Evolutionary conservation across 345 rosid genomes (phyloP).

Genomic region (Moricandia arvensis): DNA sequence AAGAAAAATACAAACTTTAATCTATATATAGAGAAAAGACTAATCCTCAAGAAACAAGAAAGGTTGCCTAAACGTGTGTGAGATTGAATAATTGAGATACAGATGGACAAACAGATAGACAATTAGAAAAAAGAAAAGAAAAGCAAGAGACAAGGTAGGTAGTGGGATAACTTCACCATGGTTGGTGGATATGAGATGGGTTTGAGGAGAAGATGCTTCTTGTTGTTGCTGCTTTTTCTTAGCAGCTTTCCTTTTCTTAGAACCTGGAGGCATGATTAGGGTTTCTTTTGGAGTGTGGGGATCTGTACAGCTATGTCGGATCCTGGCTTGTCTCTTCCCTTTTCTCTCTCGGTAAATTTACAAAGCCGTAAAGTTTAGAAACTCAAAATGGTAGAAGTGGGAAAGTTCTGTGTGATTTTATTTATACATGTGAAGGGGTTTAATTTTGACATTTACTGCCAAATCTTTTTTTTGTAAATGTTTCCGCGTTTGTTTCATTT

Average conservation of each 20-base stretch:
- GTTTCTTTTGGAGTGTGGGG: constrained; percentile 18
- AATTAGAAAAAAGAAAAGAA: not conserved
- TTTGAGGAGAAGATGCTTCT: constrained; percentile 39
- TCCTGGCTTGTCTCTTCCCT: constrained; percentile 31
- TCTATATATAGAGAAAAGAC: not conserved
- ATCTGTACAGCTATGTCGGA: constrained; percentile 38
- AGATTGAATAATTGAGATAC: constrained; percentile 37
- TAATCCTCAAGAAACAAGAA: constrained; percentile 11
- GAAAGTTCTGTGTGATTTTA: constrained; percentile 9
- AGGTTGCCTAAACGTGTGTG: constrained; percentile 6
- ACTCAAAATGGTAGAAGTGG: constrained; percentile 32
- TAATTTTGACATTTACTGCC: not conserved
- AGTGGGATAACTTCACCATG: constrained; percentile 39
- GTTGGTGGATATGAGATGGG: constrained; percentile 37
- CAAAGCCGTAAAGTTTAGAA: constrained; percentile 17
- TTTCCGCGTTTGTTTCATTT: too few species aligned
- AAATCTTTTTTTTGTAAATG: not conserved
- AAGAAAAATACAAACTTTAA: constrained; percentile 21
- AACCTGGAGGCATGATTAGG: constrained; percentile 76
- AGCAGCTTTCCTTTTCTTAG: constrained; percentile 90
- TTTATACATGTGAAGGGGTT: constrained; percentile 4
- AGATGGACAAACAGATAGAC: constrained; percentile 17
- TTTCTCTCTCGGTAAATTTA: constrained; percentile 19
- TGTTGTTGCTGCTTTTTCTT: constrained; percentile 74
- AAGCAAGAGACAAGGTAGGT: constrained; percentile 4